These are phyloP conservation scores for Penicillium psychrosexuale DNA, from an alignment of 2,329 filamentous ascomycete genomes.

Conservation along the genomic window DNA sequence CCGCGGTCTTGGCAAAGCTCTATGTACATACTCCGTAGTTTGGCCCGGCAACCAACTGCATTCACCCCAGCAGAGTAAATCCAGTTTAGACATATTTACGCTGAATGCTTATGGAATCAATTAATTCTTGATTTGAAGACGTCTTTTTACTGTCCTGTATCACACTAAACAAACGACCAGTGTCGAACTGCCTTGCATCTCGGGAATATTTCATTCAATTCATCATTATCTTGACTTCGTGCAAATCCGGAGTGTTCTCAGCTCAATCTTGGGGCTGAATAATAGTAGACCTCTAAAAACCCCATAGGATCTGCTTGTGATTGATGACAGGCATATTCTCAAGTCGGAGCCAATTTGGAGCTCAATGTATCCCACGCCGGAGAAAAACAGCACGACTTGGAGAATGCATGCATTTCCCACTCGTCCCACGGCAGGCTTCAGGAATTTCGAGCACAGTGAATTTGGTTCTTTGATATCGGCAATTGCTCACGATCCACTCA, in stretches of 20 bases:
- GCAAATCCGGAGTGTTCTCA: not conserved
- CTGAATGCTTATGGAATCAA: not conserved
- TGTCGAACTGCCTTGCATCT: not conserved
- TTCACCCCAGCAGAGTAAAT: not conserved
- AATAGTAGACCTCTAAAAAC: not conserved
- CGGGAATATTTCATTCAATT: not conserved
- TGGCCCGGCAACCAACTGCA: conserved; percentile 34
- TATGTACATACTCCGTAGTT: conserved; percentile 14
- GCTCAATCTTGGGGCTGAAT: not conserved
- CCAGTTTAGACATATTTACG: not conserved
- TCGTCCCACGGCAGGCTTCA: not conserved
- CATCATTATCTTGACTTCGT: not conserved
- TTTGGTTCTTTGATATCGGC: not conserved
- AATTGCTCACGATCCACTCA: conserved; percentile 56
- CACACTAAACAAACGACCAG: not conserved
- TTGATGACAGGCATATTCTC: not conserved
- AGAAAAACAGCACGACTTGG: not conserved
- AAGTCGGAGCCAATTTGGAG: not conserved
- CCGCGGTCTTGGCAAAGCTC: conserved; percentile 37
- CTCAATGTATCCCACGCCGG: not conserved
- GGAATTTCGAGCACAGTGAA: not conserved
- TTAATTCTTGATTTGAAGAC: not conserved
- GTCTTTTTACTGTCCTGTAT: not conserved
- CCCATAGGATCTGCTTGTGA: not conserved
- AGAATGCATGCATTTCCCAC: not conserved